These are phyloP conservation scores for Coprinopsis cinerea DNA, from an alignment of 768 basidiomycete species.

Conservation along the genomic window DNA sequence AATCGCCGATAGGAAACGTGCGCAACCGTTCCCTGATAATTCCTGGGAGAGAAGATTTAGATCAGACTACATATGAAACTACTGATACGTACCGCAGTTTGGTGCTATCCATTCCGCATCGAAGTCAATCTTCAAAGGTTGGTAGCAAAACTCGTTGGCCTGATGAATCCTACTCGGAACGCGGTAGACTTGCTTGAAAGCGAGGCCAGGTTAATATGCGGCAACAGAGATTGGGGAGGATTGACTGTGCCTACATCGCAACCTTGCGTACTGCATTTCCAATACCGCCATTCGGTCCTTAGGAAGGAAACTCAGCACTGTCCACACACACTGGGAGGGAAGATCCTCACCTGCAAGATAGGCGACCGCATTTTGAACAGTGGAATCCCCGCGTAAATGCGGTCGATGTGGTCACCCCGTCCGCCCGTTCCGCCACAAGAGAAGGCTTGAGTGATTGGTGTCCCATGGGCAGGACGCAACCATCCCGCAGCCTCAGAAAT, in stretches of 20 bases:
- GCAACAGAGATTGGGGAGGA: neutral
- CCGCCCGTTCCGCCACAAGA: constrained; percentile 20
- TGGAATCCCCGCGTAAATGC: constrained; percentile 63
- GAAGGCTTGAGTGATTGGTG: constrained; percentile 36
- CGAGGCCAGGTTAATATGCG: neutral
- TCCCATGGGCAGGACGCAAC: constrained; percentile 24
- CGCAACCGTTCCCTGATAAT: constrained; percentile 20
- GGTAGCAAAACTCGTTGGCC: constrained; percentile 31
- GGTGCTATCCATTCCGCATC: constrained; percentile 25
- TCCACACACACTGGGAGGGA: neutral
- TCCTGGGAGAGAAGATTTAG: constrained; percentile 17
- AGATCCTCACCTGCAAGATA: constrained; percentile 60
- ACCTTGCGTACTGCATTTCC: constrained; percentile 46
- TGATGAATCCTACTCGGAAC: constrained; percentile 24
- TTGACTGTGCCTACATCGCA: constrained; percentile 6
- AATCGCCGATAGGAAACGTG: constrained; percentile 18
- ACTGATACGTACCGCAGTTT: constrained; percentile 23
- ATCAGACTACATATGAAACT: neutral
- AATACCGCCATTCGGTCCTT: constrained; percentile 70
- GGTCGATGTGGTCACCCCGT: constrained; percentile 45
- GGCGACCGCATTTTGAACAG: constrained; percentile 60
- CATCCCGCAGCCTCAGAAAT: constrained; percentile 38
- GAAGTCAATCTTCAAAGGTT: constrained; percentile 24
- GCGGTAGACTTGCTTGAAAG: constrained; percentile 4
- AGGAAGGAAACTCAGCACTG: constrained; percentile 3